A percentile compares a stretch with the other conserved stretches of the same genome.
phyloP scores from a whole-genome alignment of 75 land plant genomes.

The Cryptomeria japonica region DNA sequence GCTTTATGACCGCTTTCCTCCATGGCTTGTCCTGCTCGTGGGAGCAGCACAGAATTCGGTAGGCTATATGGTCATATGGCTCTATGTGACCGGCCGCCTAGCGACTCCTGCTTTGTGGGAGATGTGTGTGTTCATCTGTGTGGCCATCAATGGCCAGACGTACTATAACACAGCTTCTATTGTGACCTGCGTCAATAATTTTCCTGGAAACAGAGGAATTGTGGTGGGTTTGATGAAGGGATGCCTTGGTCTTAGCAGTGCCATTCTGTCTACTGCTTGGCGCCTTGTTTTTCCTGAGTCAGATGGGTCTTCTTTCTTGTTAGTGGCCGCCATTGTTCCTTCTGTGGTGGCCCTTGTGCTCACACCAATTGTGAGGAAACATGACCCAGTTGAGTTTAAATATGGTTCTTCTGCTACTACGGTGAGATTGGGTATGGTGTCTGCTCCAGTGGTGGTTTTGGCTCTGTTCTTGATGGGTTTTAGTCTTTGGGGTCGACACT shows the following conservation, averaged over 20 bases:
- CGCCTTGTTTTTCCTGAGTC: not conserved
- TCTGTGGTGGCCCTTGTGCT: not conserved
- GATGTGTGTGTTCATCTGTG: not conserved
- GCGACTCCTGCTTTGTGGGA: slow-evolving; percentile 21
- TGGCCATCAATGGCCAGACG: slow-evolving; percentile 23
- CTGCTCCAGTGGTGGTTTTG: not conserved
- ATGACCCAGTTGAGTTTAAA: not conserved
- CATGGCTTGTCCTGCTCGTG: slow-evolving; percentile 29
- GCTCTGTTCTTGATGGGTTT: not conserved
- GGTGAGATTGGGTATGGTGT: not conserved
- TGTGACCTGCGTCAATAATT: slow-evolving; percentile 31
- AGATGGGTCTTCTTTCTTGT: slow-evolving; percentile 22
- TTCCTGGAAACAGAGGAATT: slow-evolving; percentile 27
- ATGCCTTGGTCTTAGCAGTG: not conserved
- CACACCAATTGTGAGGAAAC: not conserved
- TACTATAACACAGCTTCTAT: slow-evolving; percentile 28
- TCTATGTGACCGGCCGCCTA: slow-evolving; percentile 11
- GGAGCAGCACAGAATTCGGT: slow-evolving; percentile 13
- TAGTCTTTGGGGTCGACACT: not conserved
- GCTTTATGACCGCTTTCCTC: slow-evolving; percentile 19
- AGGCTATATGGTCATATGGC: slow-evolving; percentile 30
- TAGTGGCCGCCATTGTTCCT: slow-evolving; percentile 22
- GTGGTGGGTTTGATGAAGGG: slow-evolving; percentile 32
- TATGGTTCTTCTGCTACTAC: not conserved
- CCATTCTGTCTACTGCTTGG: slow-evolving; percentile 23